Conservation (phyloP, 1,284 basidiomycete genomes). For the Cutaneotrichosporon sp. region DNA sequence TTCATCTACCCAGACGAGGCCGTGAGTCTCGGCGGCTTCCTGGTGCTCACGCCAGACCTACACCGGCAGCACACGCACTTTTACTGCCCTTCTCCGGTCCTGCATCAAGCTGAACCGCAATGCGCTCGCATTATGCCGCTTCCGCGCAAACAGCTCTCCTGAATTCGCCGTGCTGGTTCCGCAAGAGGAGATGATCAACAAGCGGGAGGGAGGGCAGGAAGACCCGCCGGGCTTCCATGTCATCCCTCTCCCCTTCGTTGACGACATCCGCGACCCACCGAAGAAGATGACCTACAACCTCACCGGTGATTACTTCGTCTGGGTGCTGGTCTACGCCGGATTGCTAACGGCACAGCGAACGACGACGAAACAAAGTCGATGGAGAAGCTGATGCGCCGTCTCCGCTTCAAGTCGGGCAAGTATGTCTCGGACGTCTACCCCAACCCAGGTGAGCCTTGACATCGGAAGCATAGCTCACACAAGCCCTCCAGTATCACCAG, state of each 20-base stretch:
- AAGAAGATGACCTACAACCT: conserved; percentile 51
- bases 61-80: conserved; percentile 87
- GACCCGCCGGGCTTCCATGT: conserved; percentile 91
- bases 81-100: conserved; percentile 80
- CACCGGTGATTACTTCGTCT: no score
- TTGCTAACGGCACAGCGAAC: no score
- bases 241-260: conserved; percentile 86
- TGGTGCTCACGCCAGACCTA: conserved; percentile 53
- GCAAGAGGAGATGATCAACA: conserved; percentile 75
- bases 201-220: conserved; percentile 66
- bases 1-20: conserved; percentile 93
- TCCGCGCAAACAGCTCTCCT: conserved; percentile 72
- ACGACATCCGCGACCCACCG: conserved; percentile 83
- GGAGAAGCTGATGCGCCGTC: conserved; percentile 71
- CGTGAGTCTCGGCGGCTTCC: conserved; percentile 54
- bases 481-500: conserved; percentile 76
- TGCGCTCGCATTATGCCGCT: conserved; percentile 72
- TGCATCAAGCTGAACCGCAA: conserved; percentile 81
- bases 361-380: conserved; percentile 70
- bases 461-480: conserved; percentile 9
- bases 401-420: conserved; percentile 71
- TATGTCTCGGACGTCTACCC: conserved; percentile 89
- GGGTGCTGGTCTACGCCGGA: background rate
- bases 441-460: conserved; percentile 75
- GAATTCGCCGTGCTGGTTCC: conserved; percentile 83